These are phyloP conservation scores for Pleurotus ostreatus DNA, from an alignment of 768 basidiomycete species.

Conservation along the genomic window DNA sequence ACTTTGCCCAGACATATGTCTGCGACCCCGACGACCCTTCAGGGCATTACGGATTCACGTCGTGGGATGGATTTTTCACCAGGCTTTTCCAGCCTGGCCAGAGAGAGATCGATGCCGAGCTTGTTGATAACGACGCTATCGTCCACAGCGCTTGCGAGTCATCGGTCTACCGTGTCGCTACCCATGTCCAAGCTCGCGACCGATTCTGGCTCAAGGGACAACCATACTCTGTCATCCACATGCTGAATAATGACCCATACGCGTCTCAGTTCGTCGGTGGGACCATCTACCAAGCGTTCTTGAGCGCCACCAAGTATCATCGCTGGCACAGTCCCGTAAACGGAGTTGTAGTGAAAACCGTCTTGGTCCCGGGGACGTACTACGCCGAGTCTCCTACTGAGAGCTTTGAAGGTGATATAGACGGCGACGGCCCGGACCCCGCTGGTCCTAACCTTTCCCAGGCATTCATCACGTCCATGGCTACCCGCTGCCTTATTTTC, in stretches of 20 bases:
- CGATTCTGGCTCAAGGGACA: conserved; percentile 60
- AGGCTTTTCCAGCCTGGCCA: conserved; percentile 31
- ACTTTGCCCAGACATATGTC: conserved; percentile 34
- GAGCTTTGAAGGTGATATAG: too few species aligned
- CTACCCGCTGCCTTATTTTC: conserved; percentile 49
- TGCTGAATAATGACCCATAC: conserved; percentile 39
- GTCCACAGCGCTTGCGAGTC: conserved; percentile 54
- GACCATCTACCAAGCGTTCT: conserved; percentile 53
- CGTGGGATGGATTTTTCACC: conserved; percentile 57
- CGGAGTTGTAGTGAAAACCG: too few species aligned
- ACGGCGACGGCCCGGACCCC: conserved; percentile 38
- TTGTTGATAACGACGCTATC: conserved; percentile 22
- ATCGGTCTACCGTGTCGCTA: conserved; percentile 36
- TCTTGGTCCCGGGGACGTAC: too few species aligned
- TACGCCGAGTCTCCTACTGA: too few species aligned
- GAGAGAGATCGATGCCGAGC: conserved; percentile 30
- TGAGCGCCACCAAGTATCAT: conserved; percentile 52
- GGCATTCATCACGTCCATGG: conserved; percentile 37
- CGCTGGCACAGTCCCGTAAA: conserved; percentile 41
- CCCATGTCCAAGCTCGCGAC: conserved; percentile 35
- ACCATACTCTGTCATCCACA: conserved; percentile 54
- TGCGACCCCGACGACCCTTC: conserved; percentile 30
- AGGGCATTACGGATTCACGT: conserved; percentile 37
- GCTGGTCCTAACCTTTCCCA: conserved; percentile 22
- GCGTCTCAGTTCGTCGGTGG: conserved; percentile 43